Conservation (phyloP, 2,329 filamentous ascomycete species). For the Pestalotiopsis sp. region DNA sequence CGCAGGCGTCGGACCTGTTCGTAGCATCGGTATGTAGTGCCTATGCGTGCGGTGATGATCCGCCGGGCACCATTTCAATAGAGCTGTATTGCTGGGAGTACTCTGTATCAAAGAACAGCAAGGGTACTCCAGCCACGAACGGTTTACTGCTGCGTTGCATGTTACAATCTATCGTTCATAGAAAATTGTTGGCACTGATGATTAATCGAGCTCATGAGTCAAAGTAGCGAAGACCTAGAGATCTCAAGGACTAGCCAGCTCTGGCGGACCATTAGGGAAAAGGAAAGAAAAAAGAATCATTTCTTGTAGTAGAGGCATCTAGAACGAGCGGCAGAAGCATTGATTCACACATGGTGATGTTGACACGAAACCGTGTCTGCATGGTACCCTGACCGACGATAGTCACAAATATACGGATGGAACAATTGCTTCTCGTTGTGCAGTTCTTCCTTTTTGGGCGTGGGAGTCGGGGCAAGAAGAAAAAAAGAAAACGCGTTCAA, state of each 20-base stretch:
- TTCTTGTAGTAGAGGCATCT: background rate
- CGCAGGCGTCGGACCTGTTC: background rate
- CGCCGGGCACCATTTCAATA: background rate
- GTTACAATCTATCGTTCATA: background rate
- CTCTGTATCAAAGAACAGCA: background rate
- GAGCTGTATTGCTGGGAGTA: background rate
- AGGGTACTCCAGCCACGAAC: background rate
- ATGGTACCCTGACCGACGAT: background rate
- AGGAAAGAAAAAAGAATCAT: background rate
- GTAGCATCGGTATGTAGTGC: background rate
- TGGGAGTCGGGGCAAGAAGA: background rate
- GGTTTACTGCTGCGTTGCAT: background rate
- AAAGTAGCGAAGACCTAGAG: too few relatives aligned
- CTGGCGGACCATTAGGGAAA: too few relatives aligned
- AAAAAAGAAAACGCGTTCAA: background rate
- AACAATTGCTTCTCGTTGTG: background rate
- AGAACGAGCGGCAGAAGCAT: background rate
- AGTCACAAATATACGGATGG: background rate
- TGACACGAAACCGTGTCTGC: background rate
- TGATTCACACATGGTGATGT: background rate
- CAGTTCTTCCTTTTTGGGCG: background rate
- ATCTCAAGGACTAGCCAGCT: too few relatives aligned
- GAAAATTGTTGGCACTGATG: background rate
- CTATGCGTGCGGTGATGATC: background rate
- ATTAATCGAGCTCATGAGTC: too few relatives aligned